Percentiles rank a stretch among this genome's conserved stretches.
Evolutionary conservation across 345 rosid species (phyloP).

Genomic region (Moricandia arvensis): DNA sequence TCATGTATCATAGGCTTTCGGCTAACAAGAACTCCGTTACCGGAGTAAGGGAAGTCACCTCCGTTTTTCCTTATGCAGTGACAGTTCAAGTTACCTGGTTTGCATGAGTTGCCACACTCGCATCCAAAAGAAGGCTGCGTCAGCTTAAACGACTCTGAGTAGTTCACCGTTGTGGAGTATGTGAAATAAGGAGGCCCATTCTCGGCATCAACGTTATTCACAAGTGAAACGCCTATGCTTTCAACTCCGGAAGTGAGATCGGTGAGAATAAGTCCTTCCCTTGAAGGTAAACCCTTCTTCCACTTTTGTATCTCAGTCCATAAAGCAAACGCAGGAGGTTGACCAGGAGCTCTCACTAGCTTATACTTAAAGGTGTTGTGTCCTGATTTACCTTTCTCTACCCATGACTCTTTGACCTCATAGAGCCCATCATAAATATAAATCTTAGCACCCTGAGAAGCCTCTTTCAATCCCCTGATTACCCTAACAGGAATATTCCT

Average conservation of each 20-base stretch:
- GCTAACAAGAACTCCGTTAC: slow-evolving; percentile 56
- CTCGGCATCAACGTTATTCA: slow-evolving; percentile 84
- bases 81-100: slow-evolving; percentile 65
- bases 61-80: slow-evolving; percentile 71
- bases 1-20: slow-evolving; percentile 66
- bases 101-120: slow-evolving; percentile 52
- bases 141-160: slow-evolving; percentile 54
- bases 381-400: slow-evolving; percentile 71
- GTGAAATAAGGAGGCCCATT: slow-evolving; percentile 78
- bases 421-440: slow-evolving; percentile 74
- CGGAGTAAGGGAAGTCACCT: slow-evolving; percentile 62
- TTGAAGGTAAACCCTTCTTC: slow-evolving; percentile 47
- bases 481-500: slow-evolving; percentile 63
- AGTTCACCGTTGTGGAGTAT: slow-evolving; percentile 55
- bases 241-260: slow-evolving; percentile 83
- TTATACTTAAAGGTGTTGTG: slow-evolving; percentile 74
- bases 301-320: slow-evolving; percentile 66
- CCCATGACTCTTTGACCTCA: slow-evolving; percentile 65
- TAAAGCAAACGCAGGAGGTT: slow-evolving; percentile 50
- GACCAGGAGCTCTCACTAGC: slow-evolving; percentile 63
- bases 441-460: slow-evolving; percentile 40
- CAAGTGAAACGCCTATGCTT: slow-evolving; percentile 57
- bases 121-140: slow-evolving; percentile 54
- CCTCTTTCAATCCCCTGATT: slow-evolving; percentile 62
- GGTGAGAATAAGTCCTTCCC: slow-evolving; percentile 65